These are phyloP conservation scores for Tuber melanosporum DNA, from an alignment of 495 filamentous ascomycete genomes.

Conservation along the genomic window DNA sequence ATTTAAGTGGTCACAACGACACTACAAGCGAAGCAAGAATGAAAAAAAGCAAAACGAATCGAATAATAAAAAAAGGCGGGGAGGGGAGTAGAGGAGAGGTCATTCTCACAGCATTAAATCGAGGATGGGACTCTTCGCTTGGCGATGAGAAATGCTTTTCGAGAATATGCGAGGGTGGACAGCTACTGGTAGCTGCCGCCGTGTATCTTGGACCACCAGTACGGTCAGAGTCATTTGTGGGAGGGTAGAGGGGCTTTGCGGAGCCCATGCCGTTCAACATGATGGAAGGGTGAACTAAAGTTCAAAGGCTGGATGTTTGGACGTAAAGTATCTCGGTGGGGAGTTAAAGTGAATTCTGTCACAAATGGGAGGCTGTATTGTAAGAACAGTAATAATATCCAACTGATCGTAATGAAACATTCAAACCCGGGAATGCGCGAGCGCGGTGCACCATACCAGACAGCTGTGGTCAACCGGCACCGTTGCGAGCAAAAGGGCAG, in stretches of 20 bases:
- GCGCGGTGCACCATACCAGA: background rate
- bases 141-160: constrained; percentile 40
- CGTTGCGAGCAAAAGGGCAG: background rate
- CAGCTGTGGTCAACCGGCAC: background rate
- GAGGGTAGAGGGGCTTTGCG: constrained; percentile 32
- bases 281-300: background rate
- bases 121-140: constrained; percentile 35
- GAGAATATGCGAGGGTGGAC: constrained; percentile 34
- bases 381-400: background rate
- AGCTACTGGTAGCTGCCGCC: constrained; percentile 34
- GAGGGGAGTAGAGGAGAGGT: constrained; percentile 1
- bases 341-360: background rate
- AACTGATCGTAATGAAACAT: background rate
- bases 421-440: background rate
- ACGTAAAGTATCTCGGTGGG: background rate
- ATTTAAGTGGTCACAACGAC: background rate
- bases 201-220: constrained; percentile 28
- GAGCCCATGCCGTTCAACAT: constrained; percentile 37
- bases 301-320: background rate
- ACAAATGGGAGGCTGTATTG: background rate
- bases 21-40: background rate
- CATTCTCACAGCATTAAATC: constrained; percentile 40
- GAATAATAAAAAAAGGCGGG: background rate
- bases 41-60: background rate
- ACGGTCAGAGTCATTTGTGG: constrained; percentile 32